These are phyloP conservation scores for Lachancea kluyveri DNA, from an alignment of 805 yeast genomes.

Conservation along the genomic window DNA sequence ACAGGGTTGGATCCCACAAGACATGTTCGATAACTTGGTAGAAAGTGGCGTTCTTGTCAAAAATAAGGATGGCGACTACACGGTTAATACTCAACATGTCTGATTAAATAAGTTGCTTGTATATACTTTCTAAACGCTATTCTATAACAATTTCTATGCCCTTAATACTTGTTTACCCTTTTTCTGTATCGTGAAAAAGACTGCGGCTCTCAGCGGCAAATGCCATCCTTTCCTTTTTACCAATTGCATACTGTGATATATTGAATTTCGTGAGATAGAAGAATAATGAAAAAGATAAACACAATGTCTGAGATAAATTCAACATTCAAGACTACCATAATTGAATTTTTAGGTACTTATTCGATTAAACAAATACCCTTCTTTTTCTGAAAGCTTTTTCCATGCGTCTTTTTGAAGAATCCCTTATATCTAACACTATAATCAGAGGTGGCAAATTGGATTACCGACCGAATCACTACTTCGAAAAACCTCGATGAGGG, in stretches of 20 bases:
- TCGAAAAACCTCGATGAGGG: conserved; percentile 2
- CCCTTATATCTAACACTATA: not conserved
- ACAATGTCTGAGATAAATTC: conserved; percentile 13
- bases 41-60: conserved; percentile 64
- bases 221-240: no score
- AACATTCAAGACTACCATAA: conserved; percentile 15
- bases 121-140: no score
- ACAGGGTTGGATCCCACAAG: conserved; percentile 95
- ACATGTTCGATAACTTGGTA: conserved; percentile 68
- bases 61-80: conserved; percentile 51
- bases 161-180: no score
- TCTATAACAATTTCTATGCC: no score
- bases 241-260: no score
- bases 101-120: not conserved
- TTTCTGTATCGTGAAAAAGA: no score
- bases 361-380: not conserved
- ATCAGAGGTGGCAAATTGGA: conserved; percentile 19
- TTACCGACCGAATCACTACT: conserved; percentile 11
- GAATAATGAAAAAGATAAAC: no score
- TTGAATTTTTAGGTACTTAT: conserved; percentile 19
- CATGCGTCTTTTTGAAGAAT: not conserved
- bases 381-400: conserved; percentile 1
- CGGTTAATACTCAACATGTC: conserved; percentile 9
- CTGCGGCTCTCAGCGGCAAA: no score
- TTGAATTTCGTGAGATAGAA: no score